These are phyloP conservation scores for Cyberlindnera bimundalis DNA, from an alignment of 805 yeast species.

Conservation along the genomic window DNA sequence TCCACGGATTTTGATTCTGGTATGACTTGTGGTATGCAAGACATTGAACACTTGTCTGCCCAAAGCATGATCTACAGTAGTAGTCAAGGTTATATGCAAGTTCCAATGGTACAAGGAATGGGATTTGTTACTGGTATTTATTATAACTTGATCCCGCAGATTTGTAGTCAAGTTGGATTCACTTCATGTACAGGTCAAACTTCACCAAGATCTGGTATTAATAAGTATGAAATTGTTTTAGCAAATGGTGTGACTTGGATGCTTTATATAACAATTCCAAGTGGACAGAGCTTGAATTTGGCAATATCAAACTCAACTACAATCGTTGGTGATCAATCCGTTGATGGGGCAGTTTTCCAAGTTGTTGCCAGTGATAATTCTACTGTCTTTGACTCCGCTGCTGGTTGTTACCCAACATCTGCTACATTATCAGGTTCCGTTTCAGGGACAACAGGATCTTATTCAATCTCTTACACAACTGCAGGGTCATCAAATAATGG, in stretches of 20 bases:
- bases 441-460: constrained; percentile 36
- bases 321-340: constrained; percentile 41
- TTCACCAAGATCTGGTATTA: constrained; percentile 37
- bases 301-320: constrained; percentile 33
- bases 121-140: constrained; percentile 74
- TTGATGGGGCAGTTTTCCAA: constrained; percentile 55
- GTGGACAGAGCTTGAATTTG: constrained; percentile 32
- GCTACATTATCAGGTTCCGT: constrained; percentile 43
- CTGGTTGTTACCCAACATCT: constrained; percentile 56
- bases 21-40: constrained; percentile 28
- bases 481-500: constrained; percentile 46
- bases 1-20: constrained; percentile 39
- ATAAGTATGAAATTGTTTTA: constrained; percentile 53
- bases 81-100: constrained; percentile 38
- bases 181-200: constrained; percentile 42
- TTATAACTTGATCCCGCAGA: constrained; percentile 47
- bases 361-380: constrained; percentile 51
- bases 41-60: constrained; percentile 34
- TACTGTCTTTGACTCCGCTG: constrained; percentile 49
- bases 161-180: constrained; percentile 66
- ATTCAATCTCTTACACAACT: constrained; percentile 41
- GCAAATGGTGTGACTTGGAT: constrained; percentile 61
- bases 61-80: constrained; percentile 28
- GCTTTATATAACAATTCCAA: constrained; percentile 54
- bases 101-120: constrained; percentile 76